Base-by-base conservation (phyloP, 164 flowering plant genomes). In the Annona cherimola region DNA sequence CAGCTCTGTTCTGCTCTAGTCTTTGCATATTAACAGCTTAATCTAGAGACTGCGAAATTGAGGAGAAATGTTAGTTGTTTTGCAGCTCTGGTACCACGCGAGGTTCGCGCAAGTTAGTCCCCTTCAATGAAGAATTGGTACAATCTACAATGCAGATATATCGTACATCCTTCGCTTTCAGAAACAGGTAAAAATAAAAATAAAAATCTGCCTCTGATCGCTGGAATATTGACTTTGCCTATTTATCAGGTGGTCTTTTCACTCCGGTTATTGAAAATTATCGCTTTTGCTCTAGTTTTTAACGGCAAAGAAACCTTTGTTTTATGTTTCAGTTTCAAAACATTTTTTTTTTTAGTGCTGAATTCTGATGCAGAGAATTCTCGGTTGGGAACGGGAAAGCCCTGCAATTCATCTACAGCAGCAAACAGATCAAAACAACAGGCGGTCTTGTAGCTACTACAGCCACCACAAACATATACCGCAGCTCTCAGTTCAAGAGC, bases 71-170 rank as follows among this genome's bases (percentile, higher is more conserved):
- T 4, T 41, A 57, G 14, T 46, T 71, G 35, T 77, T 19, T 71
- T 84, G 84, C 86, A 94, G 99, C 74, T 91, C 97, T 74, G 98
- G 98, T 3, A 92, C 98, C 2, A 88, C 93, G 57, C 89, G 87
- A 71, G 98, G 99, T 26, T 88, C 77, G 85, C 91, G 85, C 20
- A 94, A 94, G 78, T 89, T 75, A 69, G 77, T 94, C 3, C 98
- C 98, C 1, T 94, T 87, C 82, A 94, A 85, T 65, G 95, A 89
- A 11, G 93, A 86, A 65, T 76, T 91, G 76, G 73, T 86, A 72
- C 84, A 83, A 2, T 66, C 75, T 40, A 88, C 99, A 18, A 76
- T 92, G 89, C 90, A 88, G 84, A 85, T 89, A 6, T 90, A 62
- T 68, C 80, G 78, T 45, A 93, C 97, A 5, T 89, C 94, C 6